Evolutionary conservation across 1,284 basidiomycete genomes (phyloP).

Genomic region (Athelia psychrophila): DNA sequence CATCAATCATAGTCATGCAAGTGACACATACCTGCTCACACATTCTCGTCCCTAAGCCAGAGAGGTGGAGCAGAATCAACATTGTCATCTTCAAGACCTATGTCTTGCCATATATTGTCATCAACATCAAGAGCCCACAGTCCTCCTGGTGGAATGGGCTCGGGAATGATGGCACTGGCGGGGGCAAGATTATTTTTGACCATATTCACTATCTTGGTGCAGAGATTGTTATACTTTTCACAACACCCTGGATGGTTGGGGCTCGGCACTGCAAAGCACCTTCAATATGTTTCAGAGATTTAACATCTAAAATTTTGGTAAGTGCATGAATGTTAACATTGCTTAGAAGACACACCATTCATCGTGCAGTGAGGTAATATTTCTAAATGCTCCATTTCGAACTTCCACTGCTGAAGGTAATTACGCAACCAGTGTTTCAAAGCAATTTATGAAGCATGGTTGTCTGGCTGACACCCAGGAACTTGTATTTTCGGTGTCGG

Average conservation of each 20-base stretch:
- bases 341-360: neutral
- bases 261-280: conserved; percentile 3
- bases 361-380: conserved; percentile 9
- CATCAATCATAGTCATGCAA: conserved; percentile 5
- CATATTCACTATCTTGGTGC: conserved; percentile 1
- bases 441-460: neutral
- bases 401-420: conserved; percentile 17
- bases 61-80: neutral
- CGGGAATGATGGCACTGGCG: conserved; percentile 1
- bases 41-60: neutral
- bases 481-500: conserved; percentile 7
- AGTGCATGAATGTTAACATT: neutral
- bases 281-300: conserved; percentile 7
- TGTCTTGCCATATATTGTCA: conserved; percentile 11
- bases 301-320: neutral
- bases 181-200: neutral
- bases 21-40: neutral
- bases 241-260: conserved; percentile 4
- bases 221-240: conserved; percentile 7
- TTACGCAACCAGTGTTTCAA: conserved; percentile 19
- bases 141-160: neutral
- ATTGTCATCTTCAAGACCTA: conserved; percentile 5
- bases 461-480: neutral
- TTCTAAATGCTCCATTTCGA: conserved; percentile 22
- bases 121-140: conserved; percentile 10